Evolutionary conservation across 2,329 filamentous ascomycete species (phyloP), one percentile per base, ranked within the genome.

Genomic region (Aspergillus hiratsukae): DNA sequence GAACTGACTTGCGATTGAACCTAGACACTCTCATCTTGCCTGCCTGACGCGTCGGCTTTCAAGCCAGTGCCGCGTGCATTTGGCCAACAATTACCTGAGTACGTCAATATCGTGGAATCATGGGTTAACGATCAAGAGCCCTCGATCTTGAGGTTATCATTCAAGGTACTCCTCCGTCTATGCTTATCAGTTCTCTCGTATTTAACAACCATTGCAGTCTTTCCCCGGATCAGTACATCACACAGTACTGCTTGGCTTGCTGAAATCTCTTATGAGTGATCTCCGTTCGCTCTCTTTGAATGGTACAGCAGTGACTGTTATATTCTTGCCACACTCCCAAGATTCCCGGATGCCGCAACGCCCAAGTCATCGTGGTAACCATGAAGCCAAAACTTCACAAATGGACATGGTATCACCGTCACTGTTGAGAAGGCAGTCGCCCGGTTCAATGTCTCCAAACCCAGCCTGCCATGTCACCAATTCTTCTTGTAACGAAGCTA

Each of bases 381-480:
- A 31, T 17, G 56, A 55, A 19, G 31, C 49, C 21, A 45, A 51
- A n/a, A 25, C 56, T 25, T 10, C 50, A 29, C 14, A 31, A n/a
- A 61, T 52, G 41, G 52, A 51, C n/a, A 35, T 51, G 17, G 25
- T 19, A 43, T 11, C 25, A 14, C n/a, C 40, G 21, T 40, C 43
- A 17, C 8, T 25, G n/a, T 53, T 49, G 27, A 40, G 53, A 19
- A 43, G 48, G 28, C 48, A 53, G 11, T 41, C 48, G 45, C 55
- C 73, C 27, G 75, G 56, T 67, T 73, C 58, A 66, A 73, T 74
- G 31, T 80, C 81, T 54, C 77, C 84, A 25, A 80, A 92, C 49
- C 87, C 89, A 6, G 75, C 84, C 48, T 97, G 93, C 81, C 93
- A 95, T 79, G 72, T 79, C 52, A 87, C 86, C 2, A 76, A 85